Conservation (phyloP, 805 yeast species). For the Sugiyamaella smithiae region DNA sequence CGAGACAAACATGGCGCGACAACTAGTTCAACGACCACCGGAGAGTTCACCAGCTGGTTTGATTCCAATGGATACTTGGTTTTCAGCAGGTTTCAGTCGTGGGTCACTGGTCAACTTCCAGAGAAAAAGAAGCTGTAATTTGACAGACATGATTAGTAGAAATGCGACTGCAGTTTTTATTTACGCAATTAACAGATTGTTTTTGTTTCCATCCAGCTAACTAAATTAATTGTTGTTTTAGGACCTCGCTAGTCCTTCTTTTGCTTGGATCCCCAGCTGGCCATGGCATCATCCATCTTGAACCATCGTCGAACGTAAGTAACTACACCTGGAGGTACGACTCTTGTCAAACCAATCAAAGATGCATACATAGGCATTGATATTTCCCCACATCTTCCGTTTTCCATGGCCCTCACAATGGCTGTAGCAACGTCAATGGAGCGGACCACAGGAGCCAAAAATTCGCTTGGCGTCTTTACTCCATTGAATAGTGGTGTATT, state of each 20-base stretch:
- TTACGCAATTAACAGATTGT: too few species aligned
- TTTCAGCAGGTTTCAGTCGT: conserved; percentile 20
- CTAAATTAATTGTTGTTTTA: too few species aligned
- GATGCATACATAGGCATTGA: conserved; percentile 22
- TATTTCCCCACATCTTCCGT: conserved; percentile 41
- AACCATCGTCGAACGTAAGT: conserved; percentile 16
- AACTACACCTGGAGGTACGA: conserved; percentile 16
- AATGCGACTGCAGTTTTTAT: too few species aligned
- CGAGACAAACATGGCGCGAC: conserved; percentile 15
- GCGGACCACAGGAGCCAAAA: conserved; percentile 79
- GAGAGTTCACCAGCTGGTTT: conserved; percentile 26
- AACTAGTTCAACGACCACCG: background rate
- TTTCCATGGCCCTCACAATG: conserved; percentile 53
- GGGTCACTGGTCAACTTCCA: background rate
- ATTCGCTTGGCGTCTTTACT: conserved; percentile 67
- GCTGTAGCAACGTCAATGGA: conserved; percentile 62
- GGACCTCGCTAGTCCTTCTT: too few species aligned
- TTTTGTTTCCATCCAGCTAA: too few species aligned
- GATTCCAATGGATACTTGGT: conserved; percentile 25
- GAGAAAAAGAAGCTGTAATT: conserved; percentile 6
- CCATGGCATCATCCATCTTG: conserved; percentile 24
- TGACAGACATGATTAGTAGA: too few species aligned
- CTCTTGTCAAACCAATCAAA: conserved; percentile 13
- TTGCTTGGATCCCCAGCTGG: too few species aligned
- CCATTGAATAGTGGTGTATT: conserved; percentile 70